These are phyloP conservation scores for Hemileia vastatrix DNA, from an alignment of 1,284 basidiomycete genomes.

Conservation along the genomic window DNA sequence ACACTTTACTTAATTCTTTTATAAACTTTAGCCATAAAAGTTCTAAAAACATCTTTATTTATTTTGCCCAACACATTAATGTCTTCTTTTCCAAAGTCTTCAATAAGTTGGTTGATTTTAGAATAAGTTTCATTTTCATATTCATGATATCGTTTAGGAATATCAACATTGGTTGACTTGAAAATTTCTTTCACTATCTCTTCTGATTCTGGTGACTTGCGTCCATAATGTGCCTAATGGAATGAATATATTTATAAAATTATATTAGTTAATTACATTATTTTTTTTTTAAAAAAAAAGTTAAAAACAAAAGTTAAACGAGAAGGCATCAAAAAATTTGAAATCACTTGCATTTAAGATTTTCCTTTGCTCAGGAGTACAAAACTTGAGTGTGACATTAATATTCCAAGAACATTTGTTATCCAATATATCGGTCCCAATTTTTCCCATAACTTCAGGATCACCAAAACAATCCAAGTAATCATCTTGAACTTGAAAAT, in stretches of 20 bases:
- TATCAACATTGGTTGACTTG: constrained; percentile 59
- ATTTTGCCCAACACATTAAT: constrained; percentile 60
- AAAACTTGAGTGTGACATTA: constrained; percentile 67
- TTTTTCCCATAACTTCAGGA: constrained; percentile 87
- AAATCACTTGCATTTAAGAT: constrained; percentile 49
- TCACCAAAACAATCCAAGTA: constrained; percentile 87
- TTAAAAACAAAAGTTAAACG: background rate
- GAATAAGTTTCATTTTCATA: constrained; percentile 72
- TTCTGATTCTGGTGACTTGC: constrained; percentile 61
- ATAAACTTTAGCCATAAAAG: constrained; percentile 83
- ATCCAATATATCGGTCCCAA: constrained; percentile 95
- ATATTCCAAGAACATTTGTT: constrained; percentile 99
- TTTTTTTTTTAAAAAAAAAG: background rate
- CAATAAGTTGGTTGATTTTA: constrained; percentile 59
- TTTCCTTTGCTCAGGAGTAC: constrained; percentile 57
- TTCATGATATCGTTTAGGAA: constrained; percentile 59
- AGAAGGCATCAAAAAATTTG: background rate
- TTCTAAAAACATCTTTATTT: constrained; percentile 69
- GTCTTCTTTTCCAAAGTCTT: too few relatives aligned
- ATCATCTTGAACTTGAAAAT: constrained; percentile 98
- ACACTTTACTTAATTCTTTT: constrained; percentile 51
- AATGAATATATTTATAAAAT: background rate
- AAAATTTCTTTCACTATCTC: constrained; percentile 67
- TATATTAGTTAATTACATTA: background rate
- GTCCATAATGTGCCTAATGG: constrained; percentile 71